Evolutionary conservation across 208 protist species (phyloP).

Genomic region (Leishmania martiniquensis): DNA sequence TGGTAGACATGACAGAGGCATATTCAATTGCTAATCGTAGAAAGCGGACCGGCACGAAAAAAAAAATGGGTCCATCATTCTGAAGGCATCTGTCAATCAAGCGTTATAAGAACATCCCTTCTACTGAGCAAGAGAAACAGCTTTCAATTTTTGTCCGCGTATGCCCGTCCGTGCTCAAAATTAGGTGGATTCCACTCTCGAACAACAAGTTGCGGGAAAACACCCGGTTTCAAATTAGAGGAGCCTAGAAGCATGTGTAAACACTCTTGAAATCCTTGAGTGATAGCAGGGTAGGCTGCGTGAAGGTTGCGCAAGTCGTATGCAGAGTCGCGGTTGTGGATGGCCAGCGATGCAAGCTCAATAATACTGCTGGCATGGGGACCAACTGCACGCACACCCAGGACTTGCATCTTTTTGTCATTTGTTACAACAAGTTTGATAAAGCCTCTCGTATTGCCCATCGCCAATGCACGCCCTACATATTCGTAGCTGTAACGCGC

Average conservation of each 20-base stretch:
- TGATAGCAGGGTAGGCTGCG: conserved; percentile 83
- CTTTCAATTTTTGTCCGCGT: conserved; percentile 8
- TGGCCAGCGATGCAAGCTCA: conserved; percentile 87
- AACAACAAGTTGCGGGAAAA: conserved; percentile 79
- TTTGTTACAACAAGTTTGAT: conserved; percentile 93
- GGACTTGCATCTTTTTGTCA: conserved; percentile 88
- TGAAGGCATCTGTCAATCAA: neutral
- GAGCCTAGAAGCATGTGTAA: conserved; percentile 87
- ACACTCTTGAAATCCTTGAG: conserved; percentile 92
- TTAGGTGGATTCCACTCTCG: conserved; percentile 78
- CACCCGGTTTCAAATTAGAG: conserved; percentile 88
- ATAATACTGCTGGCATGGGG: conserved; percentile 90
- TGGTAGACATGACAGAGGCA: neutral
- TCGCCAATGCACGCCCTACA: conserved; percentile 80
- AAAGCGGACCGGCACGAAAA: neutral
- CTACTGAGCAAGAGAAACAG: conserved; percentile 4
- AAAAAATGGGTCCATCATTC: neutral
- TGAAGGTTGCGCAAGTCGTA: conserved; percentile 75
- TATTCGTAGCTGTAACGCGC: conserved; percentile 91
- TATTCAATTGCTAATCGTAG: neutral
- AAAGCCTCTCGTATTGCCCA: conserved; percentile 90
- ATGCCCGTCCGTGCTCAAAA: conserved; percentile 76
- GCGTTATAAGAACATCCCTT: neutral
- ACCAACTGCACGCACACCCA: conserved; percentile 88
- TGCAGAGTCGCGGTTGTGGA: conserved; percentile 83